phyloP scores from a whole-genome alignment of 2,329 filamentous ascomycete species.

The Chaetomiaceae sp. region DNA sequence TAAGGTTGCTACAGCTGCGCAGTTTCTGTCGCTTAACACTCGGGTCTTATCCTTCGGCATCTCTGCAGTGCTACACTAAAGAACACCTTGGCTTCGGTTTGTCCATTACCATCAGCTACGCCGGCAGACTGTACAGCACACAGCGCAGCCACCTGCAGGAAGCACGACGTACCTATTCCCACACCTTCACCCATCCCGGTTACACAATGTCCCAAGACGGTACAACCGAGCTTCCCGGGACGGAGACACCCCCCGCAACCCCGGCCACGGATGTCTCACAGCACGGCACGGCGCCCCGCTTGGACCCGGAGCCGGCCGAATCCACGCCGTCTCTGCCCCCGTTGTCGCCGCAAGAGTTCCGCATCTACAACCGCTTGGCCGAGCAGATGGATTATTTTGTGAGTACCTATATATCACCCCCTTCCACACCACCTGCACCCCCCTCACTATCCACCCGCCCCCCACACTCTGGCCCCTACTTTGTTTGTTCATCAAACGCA shows the following conservation, averaged over 20 bases:
- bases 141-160: too few species aligned
- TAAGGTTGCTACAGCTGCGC: too few species aligned
- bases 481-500: conserved; percentile 3
- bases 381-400: conserved; percentile 71
- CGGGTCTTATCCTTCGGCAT: too few species aligned
- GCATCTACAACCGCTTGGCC: conserved; percentile 64
- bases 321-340: conserved; percentile 42
- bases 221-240: background rate
- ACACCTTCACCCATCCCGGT: too few species aligned
- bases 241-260: background rate
- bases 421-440: conserved; percentile 30
- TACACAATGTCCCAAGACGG: background rate
- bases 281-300: background rate
- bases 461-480: background rate
- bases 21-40: too few species aligned
- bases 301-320: conserved; percentile 10
- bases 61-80: too few species aligned
- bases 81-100: too few species aligned
- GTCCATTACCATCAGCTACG: too few species aligned
- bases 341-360: conserved; percentile 60
- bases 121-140: too few species aligned
- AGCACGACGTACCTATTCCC: too few species aligned
- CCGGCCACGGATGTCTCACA: background rate
- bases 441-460: background rate
- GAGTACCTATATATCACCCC: too few species aligned